These are phyloP conservation scores for Microascus cirrosus DNA, from an alignment of 2,329 filamentous ascomycete genomes.

Conservation along the genomic window DNA sequence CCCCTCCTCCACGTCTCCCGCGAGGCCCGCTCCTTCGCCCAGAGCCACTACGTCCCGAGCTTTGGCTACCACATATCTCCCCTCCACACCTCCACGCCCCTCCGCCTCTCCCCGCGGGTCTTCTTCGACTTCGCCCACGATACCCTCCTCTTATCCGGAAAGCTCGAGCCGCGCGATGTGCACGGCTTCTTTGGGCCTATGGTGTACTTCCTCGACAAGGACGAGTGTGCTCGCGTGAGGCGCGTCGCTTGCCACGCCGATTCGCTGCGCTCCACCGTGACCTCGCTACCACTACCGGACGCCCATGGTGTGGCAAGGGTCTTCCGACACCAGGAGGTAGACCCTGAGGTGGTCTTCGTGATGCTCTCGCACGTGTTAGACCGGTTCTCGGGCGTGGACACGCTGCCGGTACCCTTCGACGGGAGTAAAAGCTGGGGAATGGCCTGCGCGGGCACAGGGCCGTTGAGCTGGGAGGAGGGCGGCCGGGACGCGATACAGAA, in stretches of 20 bases:
- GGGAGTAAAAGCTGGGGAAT: constrained; percentile 2
- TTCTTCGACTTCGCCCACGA: constrained; percentile 38
- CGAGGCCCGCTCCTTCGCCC: constrained; percentile 29
- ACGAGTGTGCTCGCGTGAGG: constrained; percentile 30
- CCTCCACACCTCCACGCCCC: constrained; percentile 21
- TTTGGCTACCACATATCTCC: constrained; percentile 35
- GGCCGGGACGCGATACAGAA: background rate
- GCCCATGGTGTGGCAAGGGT: background rate
- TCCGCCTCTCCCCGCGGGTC: constrained; percentile 22
- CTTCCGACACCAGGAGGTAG: background rate
- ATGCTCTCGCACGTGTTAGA: constrained; percentile 36
- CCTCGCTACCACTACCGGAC: too few species aligned
- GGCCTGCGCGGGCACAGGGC: constrained; percentile 2
- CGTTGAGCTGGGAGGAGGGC: background rate
- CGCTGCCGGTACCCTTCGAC: constrained; percentile 26
- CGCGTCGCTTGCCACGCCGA: constrained; percentile 29
- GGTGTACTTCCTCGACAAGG: constrained; percentile 32
- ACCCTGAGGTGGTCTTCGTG: constrained; percentile 30
- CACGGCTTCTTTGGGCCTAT: constrained; percentile 35
- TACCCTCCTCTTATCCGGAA: constrained; percentile 33
- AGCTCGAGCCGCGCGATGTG: constrained; percentile 33
- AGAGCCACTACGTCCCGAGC: constrained; percentile 30
- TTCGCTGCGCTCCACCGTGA: constrained; percentile 7
- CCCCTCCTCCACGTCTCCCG: constrained; percentile 31
- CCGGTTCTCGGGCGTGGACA: constrained; percentile 23